These are phyloP conservation scores for Anisodus tanguticus DNA, from an alignment of 257 asterid genomes.

Conservation along the genomic window DNA sequence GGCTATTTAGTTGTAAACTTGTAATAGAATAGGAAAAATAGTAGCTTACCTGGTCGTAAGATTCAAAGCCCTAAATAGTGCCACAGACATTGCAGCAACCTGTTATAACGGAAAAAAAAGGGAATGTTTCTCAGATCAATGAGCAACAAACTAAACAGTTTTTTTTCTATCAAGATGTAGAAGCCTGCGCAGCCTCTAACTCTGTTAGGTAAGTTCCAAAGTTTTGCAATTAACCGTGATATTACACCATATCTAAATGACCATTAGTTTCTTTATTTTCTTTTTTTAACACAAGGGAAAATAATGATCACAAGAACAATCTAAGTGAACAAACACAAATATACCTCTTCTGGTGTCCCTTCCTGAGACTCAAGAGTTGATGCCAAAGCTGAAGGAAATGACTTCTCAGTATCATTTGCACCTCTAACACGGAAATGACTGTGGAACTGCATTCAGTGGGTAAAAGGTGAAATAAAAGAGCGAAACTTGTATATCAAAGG, in stretches of 20 bases:
- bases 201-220: background rate
- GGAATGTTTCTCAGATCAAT: conserved; percentile 27
- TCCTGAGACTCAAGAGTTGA: conserved; percentile 76
- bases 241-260: background rate
- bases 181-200: background rate
- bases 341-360: conserved; percentile 91
- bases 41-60: conserved; percentile 72
- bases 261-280: background rate
- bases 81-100: conserved; percentile 91
- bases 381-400: conserved; percentile 67
- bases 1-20: background rate
- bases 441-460: conserved; percentile 63
- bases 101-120: conserved; percentile 38
- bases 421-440: conserved; percentile 62
- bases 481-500: conserved; percentile 31
- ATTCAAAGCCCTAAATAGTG: conserved; percentile 87
- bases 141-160: conserved; percentile 31
- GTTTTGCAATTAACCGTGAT: background rate
- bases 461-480: conserved; percentile 30
- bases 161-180: background rate
- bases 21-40: background rate
- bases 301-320: background rate
- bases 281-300: background rate
- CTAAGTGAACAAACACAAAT: conserved; percentile 21
- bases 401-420: conserved; percentile 55